Conservation (phyloP, 2,329 filamentous ascomycete genomes). For the Huntiella abstrusa region DNA sequence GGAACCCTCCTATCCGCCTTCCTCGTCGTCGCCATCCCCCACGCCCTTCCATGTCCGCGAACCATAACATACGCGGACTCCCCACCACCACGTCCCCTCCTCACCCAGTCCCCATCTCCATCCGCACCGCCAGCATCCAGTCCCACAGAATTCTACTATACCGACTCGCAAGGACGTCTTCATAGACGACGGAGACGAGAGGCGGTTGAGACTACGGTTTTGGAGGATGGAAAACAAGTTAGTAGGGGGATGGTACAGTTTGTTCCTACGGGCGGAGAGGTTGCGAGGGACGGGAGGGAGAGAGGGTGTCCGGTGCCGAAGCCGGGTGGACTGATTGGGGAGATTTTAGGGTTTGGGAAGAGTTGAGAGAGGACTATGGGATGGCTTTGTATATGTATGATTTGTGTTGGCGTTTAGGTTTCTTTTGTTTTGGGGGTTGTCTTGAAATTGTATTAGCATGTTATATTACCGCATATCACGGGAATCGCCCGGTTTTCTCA, state of each 20-base stretch:
- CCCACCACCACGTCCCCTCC: not conserved
- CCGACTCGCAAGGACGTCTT: conserved; percentile 8
- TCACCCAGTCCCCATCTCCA: not conserved
- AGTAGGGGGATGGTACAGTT: conserved; percentile 32
- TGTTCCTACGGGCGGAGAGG: conserved; percentile 20
- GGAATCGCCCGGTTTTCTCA: too few species aligned
- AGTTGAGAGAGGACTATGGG: not conserved
- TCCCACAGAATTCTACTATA: conserved; percentile 8
- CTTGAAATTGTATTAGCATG: too few species aligned
- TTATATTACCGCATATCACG: too few species aligned
- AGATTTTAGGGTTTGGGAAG: conserved; percentile 51
- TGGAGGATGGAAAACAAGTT: conserved; percentile 16
- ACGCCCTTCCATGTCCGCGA: conserved; percentile 79
- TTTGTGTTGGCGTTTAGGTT: too few species aligned
- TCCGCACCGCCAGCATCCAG: not conserved
- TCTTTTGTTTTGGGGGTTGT: too few species aligned
- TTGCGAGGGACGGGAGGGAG: conserved; percentile 17
- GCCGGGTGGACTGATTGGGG: conserved; percentile 58
- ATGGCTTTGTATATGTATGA: too few species aligned
- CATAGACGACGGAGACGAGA: conserved; percentile 16
- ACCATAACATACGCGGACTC: conserved; percentile 60
- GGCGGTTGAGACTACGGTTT: conserved; percentile 16
- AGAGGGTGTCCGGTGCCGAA: conserved; percentile 88
- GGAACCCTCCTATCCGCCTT: conserved; percentile 82
- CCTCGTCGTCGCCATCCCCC: conserved; percentile 77